Evolutionary conservation across 257 asterid genomes (phyloP).

Genomic region (Rhazya stricta): DNA sequence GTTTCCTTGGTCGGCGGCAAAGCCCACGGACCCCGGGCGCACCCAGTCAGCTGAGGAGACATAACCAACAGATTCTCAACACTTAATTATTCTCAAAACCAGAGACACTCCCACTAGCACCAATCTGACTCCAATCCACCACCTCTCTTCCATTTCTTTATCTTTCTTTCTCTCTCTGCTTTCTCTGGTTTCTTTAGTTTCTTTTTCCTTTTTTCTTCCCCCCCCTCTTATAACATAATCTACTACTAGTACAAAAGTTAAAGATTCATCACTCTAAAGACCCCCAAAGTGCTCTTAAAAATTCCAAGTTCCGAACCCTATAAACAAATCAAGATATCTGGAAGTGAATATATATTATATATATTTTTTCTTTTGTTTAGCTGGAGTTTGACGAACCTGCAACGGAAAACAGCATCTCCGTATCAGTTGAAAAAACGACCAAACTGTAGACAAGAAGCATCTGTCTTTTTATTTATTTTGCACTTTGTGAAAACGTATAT

Average conservation of each 20-base stretch:
- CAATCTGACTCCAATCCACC: conserved; percentile 51
- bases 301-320: conserved; percentile 41
- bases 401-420: conserved; percentile 77
- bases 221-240: conserved; percentile 9
- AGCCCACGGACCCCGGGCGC: conserved; percentile 77
- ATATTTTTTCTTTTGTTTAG: conserved; percentile 22
- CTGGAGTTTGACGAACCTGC: conserved; percentile 39
- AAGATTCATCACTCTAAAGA: conserved; percentile 31
- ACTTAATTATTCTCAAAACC: conserved; percentile 63
- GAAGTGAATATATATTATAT: background rate
- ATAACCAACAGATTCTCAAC: conserved; percentile 50
- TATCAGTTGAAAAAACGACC: conserved; percentile 56
- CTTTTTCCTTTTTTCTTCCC: conserved; percentile 11
- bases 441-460: conserved; percentile 76
- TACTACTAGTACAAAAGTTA: conserved; percentile 9
- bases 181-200: conserved; percentile 14
- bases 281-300: conserved; percentile 25
- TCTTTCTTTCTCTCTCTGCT: conserved; percentile 6
- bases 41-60: conserved; percentile 85
- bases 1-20: conserved; percentile 93
- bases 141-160: conserved; percentile 26
- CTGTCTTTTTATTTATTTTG: conserved; percentile 38
- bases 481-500: conserved; percentile 27
- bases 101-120: conserved; percentile 39
- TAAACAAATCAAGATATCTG: conserved; percentile 29